Evolutionary conservation across 108 stramenopile species (phyloP), one percentile per base, ranked within the genome.

Genomic region (Nitzschia sp.): DNA sequence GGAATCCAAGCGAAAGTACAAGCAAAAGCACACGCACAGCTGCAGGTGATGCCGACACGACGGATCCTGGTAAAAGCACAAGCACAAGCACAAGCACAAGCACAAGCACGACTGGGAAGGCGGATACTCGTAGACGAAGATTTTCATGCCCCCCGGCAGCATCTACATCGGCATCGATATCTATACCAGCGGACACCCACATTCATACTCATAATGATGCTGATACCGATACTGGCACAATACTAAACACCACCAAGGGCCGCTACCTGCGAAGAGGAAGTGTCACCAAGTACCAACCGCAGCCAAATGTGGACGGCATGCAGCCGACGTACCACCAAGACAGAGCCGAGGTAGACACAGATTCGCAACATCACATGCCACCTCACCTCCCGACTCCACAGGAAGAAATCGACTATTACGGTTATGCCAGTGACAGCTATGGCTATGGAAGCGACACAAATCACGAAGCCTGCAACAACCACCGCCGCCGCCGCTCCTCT

Each of bases 211-310:
- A 27, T 58, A 32, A 58, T 33, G 23, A 25, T 25, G 53, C 23
- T 25, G 8, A n/a, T 34, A 33, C 32, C 17, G 23, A 27, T 25
- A 19, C 32, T 8, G 0, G 41, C 0, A 17, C 5, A 15, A 36
- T 19, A 44, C 23, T 41, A 27, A 17, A 36, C 17, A 31, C 19
- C 6, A 22, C 60, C 38, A 34, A 16, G 0, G 23, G n/a, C 1
- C 63, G 63, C 28, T 64, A 64, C 28, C 48, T 64, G 1, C 46
- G 63, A 8, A 25, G 63, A 2, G 63, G 63, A 2, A 35, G 33
- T 31, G 63, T 64, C 30, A 64, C 63, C 3, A 64, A 64, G 63
- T 47, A 64, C 34, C 27, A 31, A 1, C n/a, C 50, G 3, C 9
- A 50, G 15, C 48, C 63, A 0, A 23, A 64, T 35, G 30, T 64